Conservation (phyloP, 2,329 filamentous ascomycete species). For the Alternaria arborescens region DNA sequence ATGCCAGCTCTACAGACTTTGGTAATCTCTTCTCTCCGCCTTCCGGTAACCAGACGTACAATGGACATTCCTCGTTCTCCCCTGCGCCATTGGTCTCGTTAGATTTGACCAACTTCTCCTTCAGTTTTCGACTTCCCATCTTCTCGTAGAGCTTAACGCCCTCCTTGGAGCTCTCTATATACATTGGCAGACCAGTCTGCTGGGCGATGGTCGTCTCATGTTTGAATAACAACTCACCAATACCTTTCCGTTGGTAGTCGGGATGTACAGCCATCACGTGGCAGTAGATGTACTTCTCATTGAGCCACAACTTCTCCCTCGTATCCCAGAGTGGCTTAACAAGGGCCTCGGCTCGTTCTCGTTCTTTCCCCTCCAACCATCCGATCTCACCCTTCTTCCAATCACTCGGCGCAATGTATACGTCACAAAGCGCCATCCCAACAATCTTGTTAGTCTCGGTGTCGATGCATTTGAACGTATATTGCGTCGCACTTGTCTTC, state of each 20-base stretch:
- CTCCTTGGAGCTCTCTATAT: slow-evolving; percentile 58
- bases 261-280: slow-evolving; percentile 59
- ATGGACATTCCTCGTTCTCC: slow-evolving; percentile 19
- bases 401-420: slow-evolving; percentile 55
- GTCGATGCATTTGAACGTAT: slow-evolving; percentile 61
- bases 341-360: slow-evolving; percentile 56
- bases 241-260: slow-evolving; percentile 53
- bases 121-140: slow-evolving; percentile 56
- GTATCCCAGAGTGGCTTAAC: slow-evolving; percentile 50
- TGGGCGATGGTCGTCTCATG: slow-evolving; percentile 50
- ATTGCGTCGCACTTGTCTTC: slow-evolving; percentile 53
- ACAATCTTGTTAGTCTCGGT: slow-evolving; percentile 55
- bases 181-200: slow-evolving; percentile 53
- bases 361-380: slow-evolving; percentile 58
- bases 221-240: slow-evolving; percentile 54
- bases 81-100: slow-evolving; percentile 18
- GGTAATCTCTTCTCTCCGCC: slow-evolving; percentile 20
- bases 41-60: slow-evolving; percentile 31
- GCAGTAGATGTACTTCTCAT: slow-evolving; percentile 34
- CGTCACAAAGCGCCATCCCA: slow-evolving; percentile 59
- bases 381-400: slow-evolving; percentile 56
- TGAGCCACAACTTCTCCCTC: slow-evolving; percentile 33
- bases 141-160: slow-evolving; percentile 57
- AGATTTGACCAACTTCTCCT: slow-evolving; percentile 47
- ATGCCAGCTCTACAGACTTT: slow-evolving; percentile 23